Evolutionary conservation across 2,329 filamentous ascomycete species (phyloP).

Genomic region (Aspergillus novofumigatus): DNA sequence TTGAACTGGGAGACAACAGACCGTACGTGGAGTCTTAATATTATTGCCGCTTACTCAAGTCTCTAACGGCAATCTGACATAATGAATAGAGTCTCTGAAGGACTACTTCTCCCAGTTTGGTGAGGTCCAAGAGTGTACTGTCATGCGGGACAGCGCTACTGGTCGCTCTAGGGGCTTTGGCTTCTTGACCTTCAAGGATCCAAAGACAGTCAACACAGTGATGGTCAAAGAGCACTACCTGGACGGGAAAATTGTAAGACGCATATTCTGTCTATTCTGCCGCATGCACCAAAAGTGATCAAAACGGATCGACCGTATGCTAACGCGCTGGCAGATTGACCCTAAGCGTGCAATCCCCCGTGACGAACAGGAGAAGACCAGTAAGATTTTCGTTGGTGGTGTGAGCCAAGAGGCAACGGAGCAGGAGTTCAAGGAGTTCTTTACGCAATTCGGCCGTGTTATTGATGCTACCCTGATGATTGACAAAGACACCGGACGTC

Average conservation of each 20-base stretch:
- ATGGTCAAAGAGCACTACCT: conserved; percentile 99
- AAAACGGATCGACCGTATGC: conserved; percentile 7
- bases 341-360: conserved; percentile 95
- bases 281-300: background rate
- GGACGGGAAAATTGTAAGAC: conserved; percentile 91
- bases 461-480: conserved; percentile 99
- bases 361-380: conserved; percentile 96
- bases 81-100: conserved; percentile 74
- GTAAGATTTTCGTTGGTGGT: conserved; percentile 97
- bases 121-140: conserved; percentile 94
- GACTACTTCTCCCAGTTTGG: conserved; percentile 98
- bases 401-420: conserved; percentile 97
- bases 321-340: conserved; percentile 67
- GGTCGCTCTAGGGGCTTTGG: conserved; percentile 94
- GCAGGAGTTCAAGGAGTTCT: conserved; percentile 93
- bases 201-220: conserved; percentile 96
- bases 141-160: conserved; percentile 96
- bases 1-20: conserved; percentile 99
- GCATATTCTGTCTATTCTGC: conserved; percentile 5
- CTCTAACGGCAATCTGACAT: conserved; percentile 22
- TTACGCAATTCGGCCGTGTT: conserved; percentile 92
- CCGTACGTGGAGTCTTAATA: conserved; percentile 58
- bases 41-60: conserved; percentile 4
- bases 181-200: conserved; percentile 95
- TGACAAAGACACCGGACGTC: conserved; percentile 98